phyloP scores from a whole-genome alignment of 2,329 filamentous ascomycete species.

The Fusarium goolgardi region DNA sequence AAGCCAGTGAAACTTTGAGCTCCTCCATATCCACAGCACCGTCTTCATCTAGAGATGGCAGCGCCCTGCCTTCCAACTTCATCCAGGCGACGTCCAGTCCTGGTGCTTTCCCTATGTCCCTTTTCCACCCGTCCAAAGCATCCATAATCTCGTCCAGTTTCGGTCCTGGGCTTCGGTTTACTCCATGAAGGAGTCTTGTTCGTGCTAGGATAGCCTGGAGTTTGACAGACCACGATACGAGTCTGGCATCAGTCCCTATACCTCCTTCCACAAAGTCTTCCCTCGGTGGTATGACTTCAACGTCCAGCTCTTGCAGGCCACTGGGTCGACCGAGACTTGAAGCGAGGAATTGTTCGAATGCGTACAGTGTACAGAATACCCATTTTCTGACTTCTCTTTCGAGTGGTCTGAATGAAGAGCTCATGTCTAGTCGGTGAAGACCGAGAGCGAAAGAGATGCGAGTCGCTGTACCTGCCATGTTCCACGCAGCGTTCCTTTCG shows the following conservation, averaged over 20 bases:
- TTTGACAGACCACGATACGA: conserved; percentile 48
- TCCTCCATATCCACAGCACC: conserved; percentile 45
- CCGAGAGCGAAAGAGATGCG: conserved; percentile 50
- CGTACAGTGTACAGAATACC: conserved; percentile 54
- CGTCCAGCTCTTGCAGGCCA: conserved; percentile 52
- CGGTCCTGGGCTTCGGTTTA: conserved; percentile 7
- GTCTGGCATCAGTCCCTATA: conserved; percentile 46
- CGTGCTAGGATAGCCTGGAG: conserved; percentile 48
- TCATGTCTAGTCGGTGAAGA: conserved; percentile 49
- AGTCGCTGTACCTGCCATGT: conserved; percentile 50
- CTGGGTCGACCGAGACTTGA: conserved; percentile 53
- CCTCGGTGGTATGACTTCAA: conserved; percentile 49
- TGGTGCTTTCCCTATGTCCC: conserved; percentile 25
- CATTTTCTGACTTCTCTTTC: conserved; percentile 52
- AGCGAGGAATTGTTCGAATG: conserved; percentile 53
- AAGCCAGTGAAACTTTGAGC: conserved; percentile 43
- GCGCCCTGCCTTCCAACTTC: neutral
- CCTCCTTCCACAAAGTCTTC: conserved; percentile 47
- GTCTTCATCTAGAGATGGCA: conserved; percentile 8
- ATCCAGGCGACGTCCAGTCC: conserved; percentile 32
- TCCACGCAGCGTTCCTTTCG: conserved; percentile 54
- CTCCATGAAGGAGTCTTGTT: conserved; percentile 41
- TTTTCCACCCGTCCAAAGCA: conserved; percentile 25
- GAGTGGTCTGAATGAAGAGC: conserved; percentile 48
- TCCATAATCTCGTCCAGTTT: conserved; percentile 32